These are phyloP conservation scores for Boletellus sp. DNA, from an alignment of 1,284 basidiomycete species.

Conservation along the genomic window DNA sequence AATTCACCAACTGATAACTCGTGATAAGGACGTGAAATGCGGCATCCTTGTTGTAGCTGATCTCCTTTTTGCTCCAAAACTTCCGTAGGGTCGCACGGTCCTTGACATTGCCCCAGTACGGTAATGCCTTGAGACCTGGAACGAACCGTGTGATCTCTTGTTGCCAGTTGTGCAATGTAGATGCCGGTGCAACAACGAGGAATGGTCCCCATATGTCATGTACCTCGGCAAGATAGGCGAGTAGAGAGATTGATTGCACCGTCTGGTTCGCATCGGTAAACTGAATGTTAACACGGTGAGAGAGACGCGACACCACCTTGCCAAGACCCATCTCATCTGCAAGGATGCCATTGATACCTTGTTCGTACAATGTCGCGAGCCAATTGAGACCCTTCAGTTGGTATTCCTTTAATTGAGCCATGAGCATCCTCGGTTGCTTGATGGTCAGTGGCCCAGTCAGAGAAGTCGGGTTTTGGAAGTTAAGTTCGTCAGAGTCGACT, in stretches of 20 bases:
- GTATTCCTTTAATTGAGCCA: constrained; percentile 97
- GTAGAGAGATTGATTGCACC: constrained; percentile 95
- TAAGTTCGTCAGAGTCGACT: constrained; percentile 96
- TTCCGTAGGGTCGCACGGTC: constrained; percentile 93
- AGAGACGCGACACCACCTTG: constrained; percentile 51
- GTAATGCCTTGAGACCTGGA: constrained; percentile 89
- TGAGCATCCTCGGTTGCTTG: constrained; percentile 93
- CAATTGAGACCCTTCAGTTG: constrained; percentile 98
- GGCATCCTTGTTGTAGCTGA: constrained; percentile 92
- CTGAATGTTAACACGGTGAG: background rate
- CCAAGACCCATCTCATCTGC: constrained; percentile 99
- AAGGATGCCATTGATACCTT: constrained; percentile 97
- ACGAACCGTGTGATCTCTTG: constrained; percentile 97
- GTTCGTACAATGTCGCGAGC: constrained; percentile 97
- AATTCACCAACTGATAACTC: constrained; percentile 88
- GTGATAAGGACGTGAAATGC: constrained; percentile 98
- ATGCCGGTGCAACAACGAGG: constrained; percentile 97
- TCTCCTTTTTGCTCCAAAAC: constrained; percentile 98
- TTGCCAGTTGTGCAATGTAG: constrained; percentile 99
- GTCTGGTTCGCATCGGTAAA: constrained; percentile 53
- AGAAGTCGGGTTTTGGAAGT: constrained; percentile 99
- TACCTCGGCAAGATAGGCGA: constrained; percentile 95
- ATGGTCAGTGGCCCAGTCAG: constrained; percentile 84
- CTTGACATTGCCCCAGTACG: constrained; percentile 98
- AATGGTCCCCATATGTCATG: constrained; percentile 99